Percentiles rank a stretch among this genome's conserved stretches.
Conservation (phyloP, 148 eudicot species). For the Pouteria glomerata region DNA sequence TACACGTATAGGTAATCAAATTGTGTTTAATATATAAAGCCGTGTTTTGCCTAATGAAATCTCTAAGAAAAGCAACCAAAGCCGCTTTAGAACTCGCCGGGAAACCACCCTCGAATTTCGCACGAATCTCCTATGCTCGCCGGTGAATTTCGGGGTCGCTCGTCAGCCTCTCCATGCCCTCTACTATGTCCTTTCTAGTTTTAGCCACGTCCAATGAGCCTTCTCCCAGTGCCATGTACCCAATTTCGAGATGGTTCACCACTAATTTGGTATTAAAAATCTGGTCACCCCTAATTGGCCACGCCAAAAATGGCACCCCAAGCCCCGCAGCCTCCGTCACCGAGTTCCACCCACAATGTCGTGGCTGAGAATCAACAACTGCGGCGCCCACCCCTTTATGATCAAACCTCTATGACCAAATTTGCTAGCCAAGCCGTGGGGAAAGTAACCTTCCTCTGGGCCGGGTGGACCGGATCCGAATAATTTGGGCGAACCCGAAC, state of each 20-base stretch:
- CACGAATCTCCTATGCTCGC: background rate
- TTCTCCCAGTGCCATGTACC: background rate
- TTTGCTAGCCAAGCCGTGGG: constrained; percentile 3
- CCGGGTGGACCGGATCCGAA: background rate
- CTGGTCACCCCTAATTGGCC: constrained; percentile 22
- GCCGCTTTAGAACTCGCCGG: constrained; percentile 39
- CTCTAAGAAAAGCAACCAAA: constrained; percentile 29
- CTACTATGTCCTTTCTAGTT: constrained; percentile 9
- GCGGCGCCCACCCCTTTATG: constrained; percentile 21
- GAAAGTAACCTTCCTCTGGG: background rate
- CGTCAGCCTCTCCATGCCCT: constrained; percentile 13
- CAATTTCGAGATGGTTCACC: constrained; percentile 9
- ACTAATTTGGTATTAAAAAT: constrained; percentile 12
- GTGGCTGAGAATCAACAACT: constrained; percentile 23
- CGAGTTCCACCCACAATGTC: constrained; percentile 25
- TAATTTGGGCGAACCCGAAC: background rate
- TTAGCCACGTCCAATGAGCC: constrained; percentile 1
- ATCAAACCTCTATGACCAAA: constrained; percentile 12
- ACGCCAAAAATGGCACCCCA: constrained; percentile 20
- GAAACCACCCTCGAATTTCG: constrained; percentile 21
- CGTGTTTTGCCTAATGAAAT: constrained; percentile 9
- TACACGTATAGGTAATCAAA: too few species aligned
- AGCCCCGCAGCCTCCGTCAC: constrained; percentile 17
- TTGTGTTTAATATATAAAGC: background rate
- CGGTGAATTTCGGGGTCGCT: background rate